phyloP scores from a whole-genome alignment of 2,329 filamentous ascomycete species.

The Cladosporium sp. region DNA sequence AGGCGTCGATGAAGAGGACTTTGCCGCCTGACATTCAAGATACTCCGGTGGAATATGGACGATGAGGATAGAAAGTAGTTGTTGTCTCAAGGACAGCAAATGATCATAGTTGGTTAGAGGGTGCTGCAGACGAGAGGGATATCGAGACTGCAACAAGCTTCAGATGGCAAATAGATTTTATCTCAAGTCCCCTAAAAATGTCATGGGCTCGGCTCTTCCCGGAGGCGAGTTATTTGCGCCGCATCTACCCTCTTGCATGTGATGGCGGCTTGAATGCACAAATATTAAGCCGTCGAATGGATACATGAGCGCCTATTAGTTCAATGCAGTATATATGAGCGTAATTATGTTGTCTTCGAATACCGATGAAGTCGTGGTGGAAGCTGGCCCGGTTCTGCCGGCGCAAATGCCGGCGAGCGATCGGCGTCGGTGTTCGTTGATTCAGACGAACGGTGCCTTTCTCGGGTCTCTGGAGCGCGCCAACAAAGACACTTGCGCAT shows the following conservation, averaged over 20 bases:
- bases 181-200: slow-evolving; percentile 7
- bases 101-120: neutral
- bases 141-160: neutral
- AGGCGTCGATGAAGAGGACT: slow-evolving; percentile 88
- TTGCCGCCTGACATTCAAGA: slow-evolving; percentile 32
- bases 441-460: neutral
- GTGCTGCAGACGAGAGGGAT: neutral
- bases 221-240: neutral
- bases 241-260: neutral
- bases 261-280: neutral
- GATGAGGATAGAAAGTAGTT: too few relatives aligned
- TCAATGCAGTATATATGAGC: neutral
- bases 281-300: neutral
- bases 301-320: neutral
- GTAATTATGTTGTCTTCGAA: neutral
- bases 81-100: slow-evolving; percentile 4
- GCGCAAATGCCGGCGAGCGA: slow-evolving; percentile 1
- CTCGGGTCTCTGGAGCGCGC: neutral
- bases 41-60: neutral
- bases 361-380: neutral
- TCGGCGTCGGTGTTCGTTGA: neutral
- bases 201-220: slow-evolving; percentile 2
- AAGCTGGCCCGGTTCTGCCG: slow-evolving; percentile 1
- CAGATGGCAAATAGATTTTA: slow-evolving; percentile 4
- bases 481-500: neutral